These are phyloP conservation scores for Rhizophagus clarus DNA, from an alignment of 192 early-diverging fungal genomes.

Conservation along the genomic window DNA sequence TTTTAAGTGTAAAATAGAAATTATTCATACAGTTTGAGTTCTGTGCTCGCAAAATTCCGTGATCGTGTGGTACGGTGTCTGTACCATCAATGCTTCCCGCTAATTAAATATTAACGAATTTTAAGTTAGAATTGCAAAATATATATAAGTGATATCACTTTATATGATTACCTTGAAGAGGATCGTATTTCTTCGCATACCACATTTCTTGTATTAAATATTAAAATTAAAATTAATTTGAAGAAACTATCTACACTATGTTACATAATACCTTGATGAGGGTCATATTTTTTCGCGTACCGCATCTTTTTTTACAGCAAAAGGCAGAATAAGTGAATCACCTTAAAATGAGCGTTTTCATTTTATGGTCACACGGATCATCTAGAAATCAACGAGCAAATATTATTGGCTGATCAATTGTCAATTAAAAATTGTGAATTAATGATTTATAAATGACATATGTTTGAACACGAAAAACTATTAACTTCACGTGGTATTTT, in stretches of 20 bases:
- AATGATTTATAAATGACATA: too few species aligned
- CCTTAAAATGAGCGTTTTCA: too few species aligned
- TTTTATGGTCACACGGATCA: too few species aligned
- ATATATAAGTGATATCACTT: neutral
- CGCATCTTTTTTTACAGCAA: neutral
- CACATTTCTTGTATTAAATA: conserved; percentile 27
- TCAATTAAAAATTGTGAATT: too few species aligned
- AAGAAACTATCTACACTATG: neutral
- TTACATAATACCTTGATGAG: too few species aligned
- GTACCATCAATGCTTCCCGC: conserved; percentile 47
- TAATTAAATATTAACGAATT: neutral
- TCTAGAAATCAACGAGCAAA: too few species aligned
- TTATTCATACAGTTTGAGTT: conserved; percentile 32
- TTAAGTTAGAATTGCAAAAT: neutral
- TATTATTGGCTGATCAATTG: too few species aligned
- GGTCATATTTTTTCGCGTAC: neutral
- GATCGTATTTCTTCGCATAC: conserved; percentile 44
- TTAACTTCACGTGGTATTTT: too few species aligned
- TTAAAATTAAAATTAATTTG: neutral
- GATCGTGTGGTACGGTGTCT: conserved; percentile 43
- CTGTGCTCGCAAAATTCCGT: conserved; percentile 39
- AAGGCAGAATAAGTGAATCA: too few species aligned
- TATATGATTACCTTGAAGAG: conserved; percentile 31
- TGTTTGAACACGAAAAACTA: too few species aligned
- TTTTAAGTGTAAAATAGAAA: neutral